Evolutionary conservation across 73 alveolate species (phyloP).

Genomic region (Paramecium sexaurelia): DNA sequence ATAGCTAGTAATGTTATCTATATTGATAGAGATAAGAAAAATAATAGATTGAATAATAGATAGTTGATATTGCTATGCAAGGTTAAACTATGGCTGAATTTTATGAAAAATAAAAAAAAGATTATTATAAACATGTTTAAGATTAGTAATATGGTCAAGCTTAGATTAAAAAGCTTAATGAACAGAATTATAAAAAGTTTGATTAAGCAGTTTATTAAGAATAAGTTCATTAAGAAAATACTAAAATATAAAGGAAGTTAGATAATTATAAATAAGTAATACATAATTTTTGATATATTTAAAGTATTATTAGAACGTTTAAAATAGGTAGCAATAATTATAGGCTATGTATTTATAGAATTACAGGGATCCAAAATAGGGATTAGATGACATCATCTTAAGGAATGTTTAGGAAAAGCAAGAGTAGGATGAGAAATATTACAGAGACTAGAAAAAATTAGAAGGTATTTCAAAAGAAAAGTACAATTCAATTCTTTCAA

Average conservation of each 20-base stretch:
- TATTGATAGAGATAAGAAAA: constrained; percentile 6
- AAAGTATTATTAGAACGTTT: background rate
- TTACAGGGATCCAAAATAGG: background rate
- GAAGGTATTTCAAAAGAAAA: background rate
- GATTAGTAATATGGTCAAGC: background rate
- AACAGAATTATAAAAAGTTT: background rate
- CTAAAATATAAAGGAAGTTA: background rate
- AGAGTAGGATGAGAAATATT: background rate
- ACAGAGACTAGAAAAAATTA: background rate
- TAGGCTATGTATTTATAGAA: background rate
- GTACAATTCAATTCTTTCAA: background rate
- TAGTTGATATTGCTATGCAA: background rate
- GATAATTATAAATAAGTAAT: background rate
- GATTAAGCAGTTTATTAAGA: background rate
- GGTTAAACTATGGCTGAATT: background rate
- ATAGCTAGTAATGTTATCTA: background rate
- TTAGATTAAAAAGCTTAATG: background rate
- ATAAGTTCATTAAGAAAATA: constrained; percentile 2
- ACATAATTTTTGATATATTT: background rate
- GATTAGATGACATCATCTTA: background rate
- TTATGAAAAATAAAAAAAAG: background rate
- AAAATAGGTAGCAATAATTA: background rate
- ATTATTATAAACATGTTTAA: background rate
- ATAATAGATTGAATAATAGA: background rate
- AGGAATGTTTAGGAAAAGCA: background rate